Evolutionary conservation across 352 stramenopile genomes (phyloP).

Genomic region (Pythium phragmitis): DNA sequence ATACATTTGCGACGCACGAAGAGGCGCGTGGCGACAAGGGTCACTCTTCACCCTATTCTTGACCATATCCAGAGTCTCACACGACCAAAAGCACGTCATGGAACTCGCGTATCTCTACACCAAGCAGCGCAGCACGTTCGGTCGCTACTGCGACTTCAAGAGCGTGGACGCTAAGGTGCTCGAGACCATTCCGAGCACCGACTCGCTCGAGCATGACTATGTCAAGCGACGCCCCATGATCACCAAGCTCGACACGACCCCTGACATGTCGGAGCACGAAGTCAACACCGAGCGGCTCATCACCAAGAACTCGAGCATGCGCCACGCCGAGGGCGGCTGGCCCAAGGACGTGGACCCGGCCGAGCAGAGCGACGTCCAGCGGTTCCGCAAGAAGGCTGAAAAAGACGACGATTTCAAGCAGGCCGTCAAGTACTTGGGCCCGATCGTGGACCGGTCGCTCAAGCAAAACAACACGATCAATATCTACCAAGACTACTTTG

Average conservation of each 20-base stretch:
- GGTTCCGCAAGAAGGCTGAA: conserved; percentile 97
- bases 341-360: conserved; percentile 96
- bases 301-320: conserved; percentile 93
- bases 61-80: neutral
- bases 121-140: conserved; percentile 92
- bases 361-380: conserved; percentile 95
- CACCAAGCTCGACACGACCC: conserved; percentile 86
- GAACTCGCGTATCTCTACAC: conserved; percentile 91
- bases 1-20: neutral
- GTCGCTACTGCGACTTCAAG: conserved; percentile 91
- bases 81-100: conserved; percentile 36
- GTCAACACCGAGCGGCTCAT: conserved; percentile 94
- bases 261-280: conserved; percentile 91
- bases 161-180: conserved; percentile 90
- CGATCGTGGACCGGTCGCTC: conserved; percentile 91
- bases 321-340: conserved; percentile 95
- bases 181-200: conserved; percentile 84
- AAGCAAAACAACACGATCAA: conserved; percentile 99
- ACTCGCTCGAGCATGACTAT: conserved; percentile 90
- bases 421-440: conserved; percentile 91
- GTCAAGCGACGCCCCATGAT: conserved; percentile 86
- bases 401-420: conserved; percentile 97
- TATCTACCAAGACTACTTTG: conserved; percentile 97
- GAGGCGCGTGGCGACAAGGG: neutral
- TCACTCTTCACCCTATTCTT: neutral